Base-by-base conservation (phyloP, 768 basidiomycete species). In the Auricularia heimuer region DNA sequence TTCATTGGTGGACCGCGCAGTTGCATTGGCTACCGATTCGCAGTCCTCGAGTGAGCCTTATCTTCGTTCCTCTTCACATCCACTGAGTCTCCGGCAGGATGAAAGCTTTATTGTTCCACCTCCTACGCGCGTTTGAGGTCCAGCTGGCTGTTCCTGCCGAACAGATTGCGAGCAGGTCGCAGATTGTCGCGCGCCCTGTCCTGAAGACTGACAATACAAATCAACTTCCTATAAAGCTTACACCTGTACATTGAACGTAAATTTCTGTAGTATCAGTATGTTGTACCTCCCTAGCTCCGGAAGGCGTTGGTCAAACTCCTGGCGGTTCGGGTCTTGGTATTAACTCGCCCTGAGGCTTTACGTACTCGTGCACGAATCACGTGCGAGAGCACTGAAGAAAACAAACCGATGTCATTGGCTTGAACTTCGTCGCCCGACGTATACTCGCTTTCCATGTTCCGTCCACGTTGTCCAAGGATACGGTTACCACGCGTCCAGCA, bases 21-120 rank as follows among this genome's bases (percentile, higher is more conserved):
- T 0, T 90, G 87, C 66, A 87, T 89, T 42, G 86, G 86, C 0
- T 88, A 82, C 70, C 80, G 83, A 3, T 88, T 88, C 70, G 78
- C 87, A 14, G 72, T 88, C 24, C 75, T 82, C 16, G 85, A 85
- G 83, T 85, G 65, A 47, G 83, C 78, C 2, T 42, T n/a, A 10
- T 18, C n/a, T 42, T 14, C 8, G 8, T 42, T 14, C 58, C 45
- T 33, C 36, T 35, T 29, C 8, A n/a, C 4, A n/a, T 12, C 34
- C 56, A 33, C 21, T 54, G 39, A 42, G 39, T 8, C 7, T 42
- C 12, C 56, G 42, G 8, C 39, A 72, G 71, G 67, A 69, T 71
- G 65, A 72, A 72, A 44, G 71, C 71, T 0, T 62, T 72, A 12
- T 56, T 72, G 3, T 72, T 72, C 61, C 66, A 68, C 0, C 58